Evolutionary conservation across 306 rosid genomes (phyloP).

Genomic region (Begonia fuchsioides): DNA sequence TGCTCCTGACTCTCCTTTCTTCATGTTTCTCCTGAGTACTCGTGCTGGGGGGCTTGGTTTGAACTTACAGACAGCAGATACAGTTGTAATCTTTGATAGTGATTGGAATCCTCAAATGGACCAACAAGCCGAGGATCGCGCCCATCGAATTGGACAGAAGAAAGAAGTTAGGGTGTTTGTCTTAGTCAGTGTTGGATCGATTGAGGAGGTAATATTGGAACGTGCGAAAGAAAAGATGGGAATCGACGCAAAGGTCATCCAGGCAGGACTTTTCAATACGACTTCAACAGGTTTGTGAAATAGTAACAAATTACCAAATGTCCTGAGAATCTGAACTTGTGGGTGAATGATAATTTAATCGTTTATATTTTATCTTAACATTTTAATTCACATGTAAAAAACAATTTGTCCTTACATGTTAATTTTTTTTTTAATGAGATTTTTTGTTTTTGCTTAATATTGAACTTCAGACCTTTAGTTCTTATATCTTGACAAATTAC

Average conservation of each 20-base stretch:
- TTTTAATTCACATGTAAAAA: too few relatives aligned
- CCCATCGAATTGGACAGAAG: slow-evolving; percentile 97
- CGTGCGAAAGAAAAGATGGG: slow-evolving; percentile 99
- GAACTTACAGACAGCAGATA: slow-evolving; percentile 94
- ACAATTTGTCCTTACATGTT: too few relatives aligned
- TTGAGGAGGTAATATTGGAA: slow-evolving; percentile 97
- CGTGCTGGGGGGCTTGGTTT: slow-evolving; percentile 99
- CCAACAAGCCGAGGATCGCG: slow-evolving; percentile 99
- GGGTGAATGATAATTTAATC: too few relatives aligned
- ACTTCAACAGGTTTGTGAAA: slow-evolving; percentile 91
- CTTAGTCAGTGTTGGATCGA: slow-evolving; percentile 95
- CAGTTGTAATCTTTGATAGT: slow-evolving; percentile 90
- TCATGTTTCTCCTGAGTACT: slow-evolving; percentile 97
- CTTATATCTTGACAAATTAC: too few relatives aligned
- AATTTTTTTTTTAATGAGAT: too few relatives aligned
- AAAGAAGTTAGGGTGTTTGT: slow-evolving; percentile 98
- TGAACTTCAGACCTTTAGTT: too few relatives aligned
- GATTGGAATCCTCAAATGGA: slow-evolving; percentile 99
- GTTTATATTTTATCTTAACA: too few relatives aligned
- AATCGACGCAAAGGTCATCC: slow-evolving; percentile 98
- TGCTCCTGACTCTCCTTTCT: slow-evolving; percentile 83
- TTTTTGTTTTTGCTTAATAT: too few relatives aligned
- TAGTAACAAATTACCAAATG: too few relatives aligned
- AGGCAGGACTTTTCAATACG: slow-evolving; percentile 96
- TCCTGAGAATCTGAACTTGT: too few relatives aligned